A percentile compares a stretch with the other conserved stretches of the same genome.
These are phyloP conservation scores for Syzygium grande DNA, from an alignment of 345 rosid species.

Conservation along the genomic window DNA sequence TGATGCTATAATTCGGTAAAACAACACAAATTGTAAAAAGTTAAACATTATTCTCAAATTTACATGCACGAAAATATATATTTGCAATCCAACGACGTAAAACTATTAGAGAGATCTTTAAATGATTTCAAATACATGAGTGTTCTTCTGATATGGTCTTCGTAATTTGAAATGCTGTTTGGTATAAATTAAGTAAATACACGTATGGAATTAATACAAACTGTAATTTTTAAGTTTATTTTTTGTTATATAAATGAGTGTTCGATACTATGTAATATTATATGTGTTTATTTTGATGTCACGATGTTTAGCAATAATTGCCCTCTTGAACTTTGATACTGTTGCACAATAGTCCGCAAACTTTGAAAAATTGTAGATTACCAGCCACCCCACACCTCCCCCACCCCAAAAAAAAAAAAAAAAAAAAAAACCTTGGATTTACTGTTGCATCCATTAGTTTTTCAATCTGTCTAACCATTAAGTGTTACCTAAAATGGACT, in stretches of 20 bases:
- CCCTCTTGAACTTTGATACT: neutral
- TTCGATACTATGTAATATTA: accelerated
- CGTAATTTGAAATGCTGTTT: neutral
- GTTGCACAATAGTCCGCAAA: neutral
- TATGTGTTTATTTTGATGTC: neutral
- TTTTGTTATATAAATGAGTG: neutral
- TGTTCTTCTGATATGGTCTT: neutral
- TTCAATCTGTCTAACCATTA: neutral
- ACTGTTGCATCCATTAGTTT: neutral
- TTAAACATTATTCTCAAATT: neutral
- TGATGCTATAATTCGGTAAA: neutral
- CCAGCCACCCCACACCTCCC: neutral
- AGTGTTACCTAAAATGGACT: neutral
- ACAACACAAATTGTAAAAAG: neutral
- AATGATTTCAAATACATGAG: neutral
- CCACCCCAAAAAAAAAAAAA: no score
- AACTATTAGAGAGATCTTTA: neutral
- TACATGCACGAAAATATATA: neutral
- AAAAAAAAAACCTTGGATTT: neutral
- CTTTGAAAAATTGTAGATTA: neutral
- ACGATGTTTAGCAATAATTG: neutral
- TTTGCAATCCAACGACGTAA: neutral
- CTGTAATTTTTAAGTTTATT: no score
- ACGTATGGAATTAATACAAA: neutral
- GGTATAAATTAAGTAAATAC: neutral